Conservation (phyloP, 2,329 filamentous ascomycete species). For the Cadophora malorum region DNA sequence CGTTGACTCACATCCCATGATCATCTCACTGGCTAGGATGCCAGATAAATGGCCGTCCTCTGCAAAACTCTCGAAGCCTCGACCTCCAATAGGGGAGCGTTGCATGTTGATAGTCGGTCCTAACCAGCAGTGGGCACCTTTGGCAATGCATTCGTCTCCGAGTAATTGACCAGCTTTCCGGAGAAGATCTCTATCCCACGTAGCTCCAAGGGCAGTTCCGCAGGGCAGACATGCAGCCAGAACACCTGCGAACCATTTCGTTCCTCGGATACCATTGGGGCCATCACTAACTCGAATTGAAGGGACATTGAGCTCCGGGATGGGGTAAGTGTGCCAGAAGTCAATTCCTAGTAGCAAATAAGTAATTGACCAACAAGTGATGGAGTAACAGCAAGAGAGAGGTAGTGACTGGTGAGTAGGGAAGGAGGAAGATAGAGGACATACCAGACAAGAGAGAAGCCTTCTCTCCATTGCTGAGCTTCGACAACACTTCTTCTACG, state of each 20-base stretch:
- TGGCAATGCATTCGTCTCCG: conserved; percentile 59
- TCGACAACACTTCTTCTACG: conserved; percentile 58
- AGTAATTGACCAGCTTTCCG: conserved; percentile 58
- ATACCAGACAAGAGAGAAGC: conserved; percentile 57
- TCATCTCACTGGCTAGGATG: conserved; percentile 58
- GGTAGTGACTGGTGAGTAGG: neutral
- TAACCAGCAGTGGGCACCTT: conserved; percentile 54
- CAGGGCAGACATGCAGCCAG: conserved; percentile 67
- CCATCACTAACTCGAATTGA: conserved; percentile 71
- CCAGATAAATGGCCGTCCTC: conserved; percentile 65
- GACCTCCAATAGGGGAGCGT: conserved; percentile 63
- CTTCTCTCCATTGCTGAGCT: conserved; percentile 58
- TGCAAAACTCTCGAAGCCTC: conserved; percentile 64
- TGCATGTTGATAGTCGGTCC: conserved; percentile 71
- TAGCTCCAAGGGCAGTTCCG: conserved; percentile 62
- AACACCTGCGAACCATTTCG: conserved; percentile 70
- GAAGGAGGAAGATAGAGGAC: conserved; percentile 19
- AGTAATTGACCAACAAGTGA: neutral
- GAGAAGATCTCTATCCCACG: conserved; percentile 61
- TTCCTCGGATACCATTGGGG: conserved; percentile 72
- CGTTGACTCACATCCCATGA: conserved; percentile 61
- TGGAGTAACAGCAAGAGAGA: neutral
- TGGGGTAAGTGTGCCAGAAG: conserved; percentile 71
- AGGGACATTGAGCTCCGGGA: conserved; percentile 66
- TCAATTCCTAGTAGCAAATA: conserved; percentile 57